A percentile compares a stretch with the other conserved stretches of the same genome.
Conservation (phyloP, 768 basidiomycete species). For the Tulasnella sp. region DNA sequence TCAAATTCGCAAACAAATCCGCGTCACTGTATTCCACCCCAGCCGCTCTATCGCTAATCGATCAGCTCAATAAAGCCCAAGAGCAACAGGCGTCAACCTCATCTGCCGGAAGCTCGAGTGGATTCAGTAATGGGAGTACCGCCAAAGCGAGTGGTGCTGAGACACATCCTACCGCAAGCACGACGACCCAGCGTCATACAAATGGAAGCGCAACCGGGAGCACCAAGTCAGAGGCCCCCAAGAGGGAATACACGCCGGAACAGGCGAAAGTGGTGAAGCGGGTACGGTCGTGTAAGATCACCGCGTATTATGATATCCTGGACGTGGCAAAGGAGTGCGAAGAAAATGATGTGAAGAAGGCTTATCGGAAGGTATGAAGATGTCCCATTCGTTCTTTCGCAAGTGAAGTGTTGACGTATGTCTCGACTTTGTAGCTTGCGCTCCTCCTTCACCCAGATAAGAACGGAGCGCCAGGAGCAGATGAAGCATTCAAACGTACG, state of each 20-base stretch:
- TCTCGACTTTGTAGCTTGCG: conserved; percentile 48
- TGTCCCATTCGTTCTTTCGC: no score
- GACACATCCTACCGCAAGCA: conserved; percentile 61
- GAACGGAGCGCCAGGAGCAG: conserved; percentile 95
- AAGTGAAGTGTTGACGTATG: no score
- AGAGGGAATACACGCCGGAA: conserved; percentile 80
- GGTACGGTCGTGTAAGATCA: conserved; percentile 72
- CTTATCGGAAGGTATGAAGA: conserved; percentile 90
- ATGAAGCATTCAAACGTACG: conserved; percentile 95
- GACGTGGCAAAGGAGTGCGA: conserved; percentile 68
- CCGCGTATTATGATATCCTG: conserved; percentile 90
- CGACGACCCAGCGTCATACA: conserved; percentile 51
- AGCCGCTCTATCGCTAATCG: conserved; percentile 58
- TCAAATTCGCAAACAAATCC: conserved; percentile 84
- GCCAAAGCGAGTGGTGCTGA: conserved; percentile 36
- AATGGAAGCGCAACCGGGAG: conserved; percentile 25
- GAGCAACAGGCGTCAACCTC: conserved; percentile 23
- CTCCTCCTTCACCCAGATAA: conserved; percentile 84
- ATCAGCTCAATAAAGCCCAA: conserved; percentile 46
- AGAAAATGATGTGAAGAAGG: conserved; percentile 80
- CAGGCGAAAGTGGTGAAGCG: conserved; percentile 75
- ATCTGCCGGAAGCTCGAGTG: conserved; percentile 25
- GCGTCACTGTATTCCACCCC: conserved; percentile 69
- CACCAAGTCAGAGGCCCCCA: conserved; percentile 25
- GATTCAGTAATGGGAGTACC: conserved; percentile 28